A percentile compares a stretch with the other conserved stretches of the same genome.
Evolutionary conservation across 805 yeast species (phyloP).

Genomic region (Candida schatavii): DNA sequence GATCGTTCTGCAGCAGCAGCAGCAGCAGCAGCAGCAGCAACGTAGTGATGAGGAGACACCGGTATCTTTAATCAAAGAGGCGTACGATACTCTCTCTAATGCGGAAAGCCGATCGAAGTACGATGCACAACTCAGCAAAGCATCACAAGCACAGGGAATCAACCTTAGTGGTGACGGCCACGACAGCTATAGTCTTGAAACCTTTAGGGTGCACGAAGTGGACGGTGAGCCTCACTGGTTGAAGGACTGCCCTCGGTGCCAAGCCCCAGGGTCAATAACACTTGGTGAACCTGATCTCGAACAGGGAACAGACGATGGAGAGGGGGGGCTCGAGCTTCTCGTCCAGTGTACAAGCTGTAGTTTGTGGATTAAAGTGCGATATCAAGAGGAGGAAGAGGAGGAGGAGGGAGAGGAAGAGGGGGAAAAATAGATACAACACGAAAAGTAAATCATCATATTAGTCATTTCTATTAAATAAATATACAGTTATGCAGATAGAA

Average conservation of each 20-base stretch:
- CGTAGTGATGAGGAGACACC: slow-evolving; percentile 7
- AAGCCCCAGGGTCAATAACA: slow-evolving; percentile 47
- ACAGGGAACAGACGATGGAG: slow-evolving; percentile 50
- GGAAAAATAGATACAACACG: too few relatives aligned
- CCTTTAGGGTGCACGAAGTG: slow-evolving; percentile 44
- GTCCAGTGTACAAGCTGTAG: slow-evolving; percentile 85
- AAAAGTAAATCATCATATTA: too few relatives aligned
- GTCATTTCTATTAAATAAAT: too few relatives aligned
- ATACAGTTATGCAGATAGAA: too few relatives aligned
- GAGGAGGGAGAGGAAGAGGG: not conserved
- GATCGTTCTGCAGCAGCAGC: too few relatives aligned
- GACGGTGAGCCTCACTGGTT: slow-evolving; percentile 34
- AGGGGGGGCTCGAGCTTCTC: slow-evolving; percentile 57
- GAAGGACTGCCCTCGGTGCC: slow-evolving; percentile 69
- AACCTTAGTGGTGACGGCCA: slow-evolving; percentile 61
- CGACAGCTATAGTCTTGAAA: slow-evolving; percentile 65
- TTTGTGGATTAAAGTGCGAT: slow-evolving; percentile 76
- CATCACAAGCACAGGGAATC: slow-evolving; percentile 35
- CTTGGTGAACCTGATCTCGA: slow-evolving; percentile 61
- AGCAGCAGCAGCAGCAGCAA: slow-evolving; percentile 3
- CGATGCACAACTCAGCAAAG: slow-evolving; percentile 43
- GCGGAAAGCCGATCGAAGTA: slow-evolving; percentile 43
- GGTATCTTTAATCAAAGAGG: slow-evolving; percentile 53
- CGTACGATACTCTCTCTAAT: slow-evolving; percentile 58
- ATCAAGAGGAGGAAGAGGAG: slow-evolving; percentile 45